A percentile compares a stretch with the other conserved stretches of the same genome.
Conservation (phyloP, 352 stramenopile species). For the Pythium periplocum region DNA sequence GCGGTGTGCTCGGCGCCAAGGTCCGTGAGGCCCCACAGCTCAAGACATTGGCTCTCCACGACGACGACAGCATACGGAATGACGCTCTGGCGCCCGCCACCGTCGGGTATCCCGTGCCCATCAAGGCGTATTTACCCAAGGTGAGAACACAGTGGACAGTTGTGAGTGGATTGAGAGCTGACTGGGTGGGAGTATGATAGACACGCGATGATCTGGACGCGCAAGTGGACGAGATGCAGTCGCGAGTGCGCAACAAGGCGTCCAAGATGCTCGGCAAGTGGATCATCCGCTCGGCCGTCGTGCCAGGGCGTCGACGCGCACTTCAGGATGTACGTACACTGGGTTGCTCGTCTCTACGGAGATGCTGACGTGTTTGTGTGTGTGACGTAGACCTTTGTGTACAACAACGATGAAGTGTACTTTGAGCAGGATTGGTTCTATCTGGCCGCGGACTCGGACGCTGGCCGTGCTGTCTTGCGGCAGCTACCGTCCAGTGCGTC, state of each 20-base stretch:
- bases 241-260: slow-evolving; percentile 69
- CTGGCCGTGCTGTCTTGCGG: slow-evolving; percentile 52
- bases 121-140: slow-evolving; percentile 71
- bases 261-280: slow-evolving; percentile 74
- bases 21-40: slow-evolving; percentile 69
- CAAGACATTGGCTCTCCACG: slow-evolving; percentile 43
- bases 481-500: slow-evolving; percentile 27
- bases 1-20: slow-evolving; percentile 66
- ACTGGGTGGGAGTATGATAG: slow-evolving; percentile 14
- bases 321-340: slow-evolving; percentile 40
- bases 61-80: slow-evolving; percentile 44
- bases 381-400: slow-evolving; percentile 55
- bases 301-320: slow-evolving; percentile 20
- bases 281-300: slow-evolving; percentile 62
- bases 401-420: slow-evolving; percentile 81
- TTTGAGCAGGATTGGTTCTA: slow-evolving; percentile 86
- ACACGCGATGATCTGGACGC: slow-evolving; percentile 63
- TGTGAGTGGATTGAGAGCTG: slow-evolving; percentile 2
- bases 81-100: slow-evolving; percentile 32
- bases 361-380: too few relatives aligned
- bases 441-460: slow-evolving; percentile 59
- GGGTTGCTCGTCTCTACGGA: not conserved
- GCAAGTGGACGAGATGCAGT: slow-evolving; percentile 77
- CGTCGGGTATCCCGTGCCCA: slow-evolving; percentile 52
- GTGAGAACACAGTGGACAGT: slow-evolving; percentile 13